phyloP scores from a whole-genome alignment of 331 rosid genomes.

The Quercus tomentella region DNA sequence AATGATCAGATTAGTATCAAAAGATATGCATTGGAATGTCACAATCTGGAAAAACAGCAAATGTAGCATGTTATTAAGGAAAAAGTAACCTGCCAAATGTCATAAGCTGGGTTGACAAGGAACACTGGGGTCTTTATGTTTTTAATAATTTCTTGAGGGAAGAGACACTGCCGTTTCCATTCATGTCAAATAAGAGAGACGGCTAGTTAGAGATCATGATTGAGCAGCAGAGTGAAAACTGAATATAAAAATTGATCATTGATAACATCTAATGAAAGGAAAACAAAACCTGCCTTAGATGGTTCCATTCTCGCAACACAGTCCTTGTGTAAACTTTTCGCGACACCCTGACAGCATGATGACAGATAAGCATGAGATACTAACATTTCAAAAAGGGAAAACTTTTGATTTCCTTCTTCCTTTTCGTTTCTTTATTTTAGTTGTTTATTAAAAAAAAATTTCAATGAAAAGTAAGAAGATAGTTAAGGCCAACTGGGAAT shows the following conservation, averaged over 20 bases:
- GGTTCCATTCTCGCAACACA: constrained; percentile 65
- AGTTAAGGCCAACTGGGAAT: neutral
- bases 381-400: neutral
- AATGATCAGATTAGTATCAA: constrained; percentile 9
- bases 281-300: constrained; percentile 51
- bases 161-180: constrained; percentile 69
- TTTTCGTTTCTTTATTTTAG: neutral
- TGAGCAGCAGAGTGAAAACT: neutral
- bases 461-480: neutral
- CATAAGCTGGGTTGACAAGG: constrained; percentile 89
- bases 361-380: constrained; percentile 12
- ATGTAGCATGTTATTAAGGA: constrained; percentile 20
- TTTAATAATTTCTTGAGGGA: constrained; percentile 70
- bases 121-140: constrained; percentile 63
- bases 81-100: constrained; percentile 85
- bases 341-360: constrained; percentile 53
- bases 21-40: constrained; percentile 9
- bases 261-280: neutral
- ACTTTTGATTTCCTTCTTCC: neutral
- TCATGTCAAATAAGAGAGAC: constrained; percentile 12
- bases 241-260: neutral
- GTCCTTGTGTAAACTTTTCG: constrained; percentile 64
- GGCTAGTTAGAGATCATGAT: constrained; percentile 1
- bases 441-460: too few relatives aligned
- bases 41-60: neutral